Percentiles rank a stretch among this genome's conserved stretches.
Conservation (phyloP, 805 yeast genomes). For the Scheffersomyces lignosus region DNA sequence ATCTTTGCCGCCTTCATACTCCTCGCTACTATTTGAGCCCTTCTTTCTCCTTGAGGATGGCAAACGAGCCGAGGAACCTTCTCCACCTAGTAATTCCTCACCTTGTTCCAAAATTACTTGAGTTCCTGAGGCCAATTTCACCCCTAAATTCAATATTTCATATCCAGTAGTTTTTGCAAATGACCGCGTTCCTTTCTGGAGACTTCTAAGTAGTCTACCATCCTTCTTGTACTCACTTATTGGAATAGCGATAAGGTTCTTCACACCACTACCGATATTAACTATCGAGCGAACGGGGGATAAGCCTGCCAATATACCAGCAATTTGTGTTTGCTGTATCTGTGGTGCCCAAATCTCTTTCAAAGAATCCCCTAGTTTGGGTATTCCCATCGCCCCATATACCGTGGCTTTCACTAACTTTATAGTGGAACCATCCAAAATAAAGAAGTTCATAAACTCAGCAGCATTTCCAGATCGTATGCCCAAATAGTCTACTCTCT, state of each 20-base stretch:
- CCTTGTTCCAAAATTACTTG: constrained; percentile 78
- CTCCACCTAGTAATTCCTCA: constrained; percentile 77
- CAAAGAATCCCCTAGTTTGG: constrained; percentile 53
- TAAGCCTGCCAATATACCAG: constrained; percentile 79
- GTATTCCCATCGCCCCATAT: constrained; percentile 78
- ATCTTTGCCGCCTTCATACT: constrained; percentile 7
- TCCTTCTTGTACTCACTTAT: constrained; percentile 72
- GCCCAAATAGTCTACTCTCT: constrained; percentile 81
- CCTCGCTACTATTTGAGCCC: not conserved
- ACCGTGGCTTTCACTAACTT: constrained; percentile 58
- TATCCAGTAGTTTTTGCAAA: constrained; percentile 79
- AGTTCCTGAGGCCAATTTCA: constrained; percentile 83
- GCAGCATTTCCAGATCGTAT: constrained; percentile 82
- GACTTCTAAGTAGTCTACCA: constrained; percentile 63
- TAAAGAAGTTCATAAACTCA: constrained; percentile 86
- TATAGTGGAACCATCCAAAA: constrained; percentile 81
- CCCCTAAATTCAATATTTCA: constrained; percentile 79
- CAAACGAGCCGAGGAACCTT: constrained; percentile 54
- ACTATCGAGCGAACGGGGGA: constrained; percentile 79
- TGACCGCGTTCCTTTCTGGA: constrained; percentile 71
- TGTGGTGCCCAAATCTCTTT: constrained; percentile 87
- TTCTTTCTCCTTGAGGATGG: constrained; percentile 9
- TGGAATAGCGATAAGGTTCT: constrained; percentile 72
- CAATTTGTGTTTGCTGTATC: constrained; percentile 75
- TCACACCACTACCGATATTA: constrained; percentile 75